Conservation (phyloP, 306 rosid species). For the Prunus padus region DNA sequence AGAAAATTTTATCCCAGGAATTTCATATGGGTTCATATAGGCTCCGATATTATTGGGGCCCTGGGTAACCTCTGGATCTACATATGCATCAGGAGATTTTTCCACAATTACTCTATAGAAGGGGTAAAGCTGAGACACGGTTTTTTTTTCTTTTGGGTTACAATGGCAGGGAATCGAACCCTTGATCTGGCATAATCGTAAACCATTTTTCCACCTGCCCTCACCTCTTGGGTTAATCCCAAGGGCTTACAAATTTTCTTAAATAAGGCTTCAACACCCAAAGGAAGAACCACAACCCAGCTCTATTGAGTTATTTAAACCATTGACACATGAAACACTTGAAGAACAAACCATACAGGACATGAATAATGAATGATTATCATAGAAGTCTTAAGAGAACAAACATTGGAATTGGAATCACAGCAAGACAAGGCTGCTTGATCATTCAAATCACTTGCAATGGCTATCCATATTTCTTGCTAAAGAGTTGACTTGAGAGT, state of each 20-base stretch:
- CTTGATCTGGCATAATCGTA: no score
- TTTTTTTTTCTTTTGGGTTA: background rate
- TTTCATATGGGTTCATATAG: background rate
- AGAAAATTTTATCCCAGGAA: background rate
- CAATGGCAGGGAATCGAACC: no score
- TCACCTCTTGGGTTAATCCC: no score
- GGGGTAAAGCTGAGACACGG: background rate
- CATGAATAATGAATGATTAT: background rate
- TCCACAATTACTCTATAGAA: background rate
- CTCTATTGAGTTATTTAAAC: background rate
- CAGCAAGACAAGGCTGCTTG: background rate
- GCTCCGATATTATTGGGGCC: background rate
- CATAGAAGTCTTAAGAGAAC: background rate
- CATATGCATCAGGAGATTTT: background rate
- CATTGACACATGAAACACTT: background rate
- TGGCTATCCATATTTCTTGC: constrained; percentile 4
- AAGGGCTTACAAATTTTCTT: background rate
- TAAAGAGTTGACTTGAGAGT: background rate
- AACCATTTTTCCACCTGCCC: no score
- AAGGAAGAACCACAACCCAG: background rate
- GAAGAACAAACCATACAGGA: background rate
- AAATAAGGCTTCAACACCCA: background rate
- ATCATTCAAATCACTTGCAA: background rate
- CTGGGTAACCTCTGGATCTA: background rate
- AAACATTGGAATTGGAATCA: background rate